Evolutionary conservation across 1,284 basidiomycete genomes (phyloP).

Genomic region (Sanghuangporus sanghuang): DNA sequence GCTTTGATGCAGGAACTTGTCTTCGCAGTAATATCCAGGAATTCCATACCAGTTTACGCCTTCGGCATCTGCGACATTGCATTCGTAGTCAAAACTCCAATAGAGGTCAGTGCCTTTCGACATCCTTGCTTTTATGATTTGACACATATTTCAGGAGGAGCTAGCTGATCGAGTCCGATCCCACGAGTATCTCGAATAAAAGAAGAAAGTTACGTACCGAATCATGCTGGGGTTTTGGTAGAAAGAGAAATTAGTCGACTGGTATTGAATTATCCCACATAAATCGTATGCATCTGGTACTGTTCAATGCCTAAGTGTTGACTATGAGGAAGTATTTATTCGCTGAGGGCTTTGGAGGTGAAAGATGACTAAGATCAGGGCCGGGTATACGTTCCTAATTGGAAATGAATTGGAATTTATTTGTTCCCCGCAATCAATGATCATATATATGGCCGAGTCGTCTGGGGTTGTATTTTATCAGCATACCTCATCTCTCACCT

Average conservation of each 20-base stretch:
- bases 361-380: neutral
- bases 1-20: neutral
- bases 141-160: neutral
- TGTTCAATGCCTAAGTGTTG: neutral
- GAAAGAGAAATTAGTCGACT: neutral
- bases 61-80: neutral
- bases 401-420: neutral
- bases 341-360: too few relatives aligned
- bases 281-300: neutral
- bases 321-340: neutral
- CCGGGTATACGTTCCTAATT: neutral
- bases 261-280: neutral
- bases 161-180: neutral
- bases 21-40: neutral
- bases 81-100: neutral
- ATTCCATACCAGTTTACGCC: neutral
- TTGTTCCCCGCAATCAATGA: neutral
- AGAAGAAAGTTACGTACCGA: neutral
- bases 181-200: neutral
- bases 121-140: neutral
- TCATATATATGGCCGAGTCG: neutral
- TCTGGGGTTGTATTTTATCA: neutral
- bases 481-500: neutral
- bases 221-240: neutral
- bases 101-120: neutral